Evolutionary conservation across 345 rosid species (phyloP).

Genomic region (Citrus cavaleriei): DNA sequence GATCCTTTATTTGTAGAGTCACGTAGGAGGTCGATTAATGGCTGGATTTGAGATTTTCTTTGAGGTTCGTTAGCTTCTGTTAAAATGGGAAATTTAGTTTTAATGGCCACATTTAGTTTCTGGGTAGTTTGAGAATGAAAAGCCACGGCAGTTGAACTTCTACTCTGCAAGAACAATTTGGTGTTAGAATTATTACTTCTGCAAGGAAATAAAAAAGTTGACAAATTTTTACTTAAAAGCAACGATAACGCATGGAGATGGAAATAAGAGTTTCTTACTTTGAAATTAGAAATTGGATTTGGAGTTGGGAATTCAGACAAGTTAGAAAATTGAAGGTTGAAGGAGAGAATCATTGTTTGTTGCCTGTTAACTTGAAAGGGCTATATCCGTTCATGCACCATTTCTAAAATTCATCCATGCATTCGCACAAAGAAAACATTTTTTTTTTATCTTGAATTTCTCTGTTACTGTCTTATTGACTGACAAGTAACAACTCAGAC

Average conservation of each 20-base stretch:
- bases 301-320: neutral
- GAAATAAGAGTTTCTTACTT: conserved; percentile 1
- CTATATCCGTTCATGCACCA: neutral
- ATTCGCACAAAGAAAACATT: neutral
- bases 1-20: conserved; percentile 22
- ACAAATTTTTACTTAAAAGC: neutral
- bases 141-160: neutral
- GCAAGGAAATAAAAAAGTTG: neutral
- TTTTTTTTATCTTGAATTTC: no score
- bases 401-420: neutral
- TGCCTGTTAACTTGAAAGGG: neutral
- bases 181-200: neutral
- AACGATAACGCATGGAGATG: neutral
- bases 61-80: neutral
- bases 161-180: conserved; percentile 8
- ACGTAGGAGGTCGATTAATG: conserved; percentile 28
- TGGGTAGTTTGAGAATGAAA: conserved; percentile 7
- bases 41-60: conserved; percentile 17
- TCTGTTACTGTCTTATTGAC: no score
- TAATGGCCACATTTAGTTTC: neutral
- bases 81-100: neutral
- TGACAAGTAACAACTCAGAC: no score
- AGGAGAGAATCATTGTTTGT: conserved; percentile 9
- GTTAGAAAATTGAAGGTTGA: neutral
- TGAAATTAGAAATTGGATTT: neutral